Evolutionary conservation across 2,329 filamentous ascomycete genomes (phyloP).

Genomic region (Mycocentrospora acerina): DNA sequence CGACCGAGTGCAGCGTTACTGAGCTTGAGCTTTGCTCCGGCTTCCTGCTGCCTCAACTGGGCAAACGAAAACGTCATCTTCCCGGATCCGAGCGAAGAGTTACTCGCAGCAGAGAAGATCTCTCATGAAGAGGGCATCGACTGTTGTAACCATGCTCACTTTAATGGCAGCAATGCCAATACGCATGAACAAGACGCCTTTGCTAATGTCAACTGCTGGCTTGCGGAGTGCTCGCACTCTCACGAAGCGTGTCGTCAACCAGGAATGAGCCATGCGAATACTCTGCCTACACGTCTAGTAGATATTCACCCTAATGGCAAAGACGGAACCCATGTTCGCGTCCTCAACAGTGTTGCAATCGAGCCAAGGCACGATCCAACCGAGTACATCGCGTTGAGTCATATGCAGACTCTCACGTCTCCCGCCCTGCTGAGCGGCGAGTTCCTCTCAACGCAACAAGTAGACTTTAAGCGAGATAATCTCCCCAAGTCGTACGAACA

Average conservation of each 20-base stretch:
- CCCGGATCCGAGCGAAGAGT: slow-evolving; percentile 37
- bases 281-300: slow-evolving; percentile 35
- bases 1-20: slow-evolving; percentile 35
- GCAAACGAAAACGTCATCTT: slow-evolving; percentile 35
- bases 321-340: slow-evolving; percentile 14
- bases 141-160: slow-evolving; percentile 14
- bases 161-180: not conserved
- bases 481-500: slow-evolving; percentile 27
- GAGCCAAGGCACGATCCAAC: slow-evolving; percentile 3
- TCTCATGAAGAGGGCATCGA: slow-evolving; percentile 18
- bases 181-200: slow-evolving; percentile 5
- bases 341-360: slow-evolving; percentile 27
- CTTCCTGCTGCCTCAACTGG: slow-evolving; percentile 42
- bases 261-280: slow-evolving; percentile 1
- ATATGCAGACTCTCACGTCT: slow-evolving; percentile 26
- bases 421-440: slow-evolving; percentile 19
- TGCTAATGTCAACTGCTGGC: slow-evolving; percentile 28
- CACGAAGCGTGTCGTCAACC: slow-evolving; percentile 29
- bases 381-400: slow-evolving; percentile 33
- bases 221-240: slow-evolving; percentile 27
- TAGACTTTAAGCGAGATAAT: slow-evolving; percentile 13
- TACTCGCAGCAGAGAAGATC: slow-evolving; percentile 26
- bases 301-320: slow-evolving; percentile 25
- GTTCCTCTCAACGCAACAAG: slow-evolving; percentile 14
- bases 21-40: slow-evolving; percentile 37